phyloP scores from a whole-genome alignment of 306 rosid genomes.

The Citrullus mucosospermus region DNA sequence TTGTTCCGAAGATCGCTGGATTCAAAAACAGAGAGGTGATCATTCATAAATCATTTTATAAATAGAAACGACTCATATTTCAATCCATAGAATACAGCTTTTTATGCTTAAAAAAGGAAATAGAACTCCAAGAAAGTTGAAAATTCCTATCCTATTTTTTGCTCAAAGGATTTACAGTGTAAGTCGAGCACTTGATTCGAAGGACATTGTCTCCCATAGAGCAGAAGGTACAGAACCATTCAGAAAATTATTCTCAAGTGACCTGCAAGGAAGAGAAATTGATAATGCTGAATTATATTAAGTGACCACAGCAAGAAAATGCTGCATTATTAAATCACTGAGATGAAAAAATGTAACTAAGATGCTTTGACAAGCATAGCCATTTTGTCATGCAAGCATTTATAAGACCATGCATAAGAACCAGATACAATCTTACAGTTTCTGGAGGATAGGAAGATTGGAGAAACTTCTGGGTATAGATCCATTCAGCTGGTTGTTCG shows the following conservation, averaged over 20 bases:
- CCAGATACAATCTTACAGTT: slow-evolving; percentile 40
- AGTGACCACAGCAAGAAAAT: background rate
- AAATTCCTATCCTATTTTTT: background rate
- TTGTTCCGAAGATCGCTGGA: slow-evolving; percentile 70
- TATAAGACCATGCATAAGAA: background rate
- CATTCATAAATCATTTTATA: background rate
- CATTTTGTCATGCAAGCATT: background rate
- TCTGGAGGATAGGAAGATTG: slow-evolving; percentile 54
- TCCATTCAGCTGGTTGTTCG: slow-evolving; percentile 57
- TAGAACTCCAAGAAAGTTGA: background rate
- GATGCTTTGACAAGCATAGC: background rate
- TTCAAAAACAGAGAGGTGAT: background rate
- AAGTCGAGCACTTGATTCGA: slow-evolving; percentile 26
- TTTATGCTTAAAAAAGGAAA: background rate
- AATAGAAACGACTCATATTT: background rate
- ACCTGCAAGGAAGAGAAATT: slow-evolving; percentile 32
- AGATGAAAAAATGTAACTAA: background rate
- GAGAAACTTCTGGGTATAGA: slow-evolving; percentile 39
- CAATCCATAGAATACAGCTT: background rate
- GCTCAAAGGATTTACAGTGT: slow-evolving; percentile 31
- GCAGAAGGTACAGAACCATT: slow-evolving; percentile 35
- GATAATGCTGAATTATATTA: slow-evolving; percentile 3
- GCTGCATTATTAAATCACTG: background rate
- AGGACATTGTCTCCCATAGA: slow-evolving; percentile 42
- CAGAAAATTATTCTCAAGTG: slow-evolving; percentile 35